Conservation (phyloP, 2,329 filamentous ascomycete species). For the Alternaria viburni region DNA sequence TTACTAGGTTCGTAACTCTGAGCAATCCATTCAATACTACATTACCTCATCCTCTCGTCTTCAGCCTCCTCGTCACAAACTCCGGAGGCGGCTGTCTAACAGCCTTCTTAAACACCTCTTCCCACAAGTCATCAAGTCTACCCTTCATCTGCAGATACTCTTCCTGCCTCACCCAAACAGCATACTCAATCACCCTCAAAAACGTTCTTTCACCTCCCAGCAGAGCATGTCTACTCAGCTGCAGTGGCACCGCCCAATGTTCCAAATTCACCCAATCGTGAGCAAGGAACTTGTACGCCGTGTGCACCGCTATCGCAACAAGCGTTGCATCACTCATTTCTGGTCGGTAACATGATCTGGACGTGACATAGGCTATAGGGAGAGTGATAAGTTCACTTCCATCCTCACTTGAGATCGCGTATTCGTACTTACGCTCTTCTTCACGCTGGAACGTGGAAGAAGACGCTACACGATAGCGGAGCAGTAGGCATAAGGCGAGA, state of each 20-base stretch:
- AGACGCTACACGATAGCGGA: not conserved
- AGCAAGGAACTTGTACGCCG: not conserved
- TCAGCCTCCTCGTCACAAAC: not conserved
- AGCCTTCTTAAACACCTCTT: not conserved
- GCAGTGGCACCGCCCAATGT: not conserved
- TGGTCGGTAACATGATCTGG: not conserved
- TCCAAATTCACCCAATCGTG: not conserved
- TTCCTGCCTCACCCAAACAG: not conserved
- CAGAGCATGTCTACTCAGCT: not conserved
- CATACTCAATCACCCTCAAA: not conserved
- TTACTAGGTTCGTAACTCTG: not conserved
- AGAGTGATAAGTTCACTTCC: not conserved
- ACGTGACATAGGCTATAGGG: not conserved
- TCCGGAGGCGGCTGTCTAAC: not conserved
- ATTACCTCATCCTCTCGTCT: not conserved
- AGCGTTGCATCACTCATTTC: not conserved
- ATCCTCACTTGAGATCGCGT: not conserved
- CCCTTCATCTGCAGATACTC: not conserved
- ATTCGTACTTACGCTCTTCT: not conserved
- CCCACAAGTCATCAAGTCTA: not conserved
- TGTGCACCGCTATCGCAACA: not conserved
- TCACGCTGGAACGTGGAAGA: not conserved
- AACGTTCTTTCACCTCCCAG: not conserved
- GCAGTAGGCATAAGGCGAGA: not conserved
- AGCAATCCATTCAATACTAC: not conserved